Evolutionary conservation across 2,329 filamentous ascomycete species (phyloP).

Genomic region (Arachnopeziza araneosa): DNA sequence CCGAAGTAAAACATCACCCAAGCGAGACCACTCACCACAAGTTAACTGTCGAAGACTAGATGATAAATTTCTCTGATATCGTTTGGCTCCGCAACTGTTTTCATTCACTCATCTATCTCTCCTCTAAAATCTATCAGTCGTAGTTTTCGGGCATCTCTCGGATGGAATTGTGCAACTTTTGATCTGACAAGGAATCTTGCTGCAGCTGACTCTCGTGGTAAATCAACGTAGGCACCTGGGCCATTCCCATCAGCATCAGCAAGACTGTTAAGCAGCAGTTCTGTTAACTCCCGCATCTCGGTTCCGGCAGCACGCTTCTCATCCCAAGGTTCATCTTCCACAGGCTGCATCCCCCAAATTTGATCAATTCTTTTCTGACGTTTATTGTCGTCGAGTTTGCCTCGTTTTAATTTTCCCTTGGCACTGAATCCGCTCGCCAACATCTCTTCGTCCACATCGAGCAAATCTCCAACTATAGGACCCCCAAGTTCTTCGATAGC

Average conservation of each 20-base stretch:
- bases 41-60: neutral
- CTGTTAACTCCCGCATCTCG: constrained; percentile 56
- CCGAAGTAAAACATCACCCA: neutral
- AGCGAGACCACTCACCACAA: neutral
- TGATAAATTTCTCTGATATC: neutral
- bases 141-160: constrained; percentile 53
- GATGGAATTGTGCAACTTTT: constrained; percentile 62
- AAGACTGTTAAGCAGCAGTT: constrained; percentile 54
- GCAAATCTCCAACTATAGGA: constrained; percentile 70
- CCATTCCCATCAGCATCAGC: constrained; percentile 49
- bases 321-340: constrained; percentile 31
- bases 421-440: constrained; percentile 55
- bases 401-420: constrained; percentile 50
- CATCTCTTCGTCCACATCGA: constrained; percentile 58
- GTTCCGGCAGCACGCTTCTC: constrained; percentile 40
- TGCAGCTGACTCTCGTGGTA: constrained; percentile 56
- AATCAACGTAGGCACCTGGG: constrained; percentile 51
- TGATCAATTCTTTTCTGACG: constrained; percentile 58
- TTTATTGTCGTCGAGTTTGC: constrained; percentile 43
- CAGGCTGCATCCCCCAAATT: constrained; percentile 44
- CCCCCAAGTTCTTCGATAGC: constrained; percentile 80
- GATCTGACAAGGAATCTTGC: constrained; percentile 59
- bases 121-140: constrained; percentile 59
- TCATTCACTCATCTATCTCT: constrained; percentile 48
- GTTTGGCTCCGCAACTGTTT: neutral